Percentiles rank a stretch among this genome's conserved stretches.
Evolutionary conservation across 768 basidiomycete genomes (phyloP).

Genomic region (Saitozyma sp.): DNA sequence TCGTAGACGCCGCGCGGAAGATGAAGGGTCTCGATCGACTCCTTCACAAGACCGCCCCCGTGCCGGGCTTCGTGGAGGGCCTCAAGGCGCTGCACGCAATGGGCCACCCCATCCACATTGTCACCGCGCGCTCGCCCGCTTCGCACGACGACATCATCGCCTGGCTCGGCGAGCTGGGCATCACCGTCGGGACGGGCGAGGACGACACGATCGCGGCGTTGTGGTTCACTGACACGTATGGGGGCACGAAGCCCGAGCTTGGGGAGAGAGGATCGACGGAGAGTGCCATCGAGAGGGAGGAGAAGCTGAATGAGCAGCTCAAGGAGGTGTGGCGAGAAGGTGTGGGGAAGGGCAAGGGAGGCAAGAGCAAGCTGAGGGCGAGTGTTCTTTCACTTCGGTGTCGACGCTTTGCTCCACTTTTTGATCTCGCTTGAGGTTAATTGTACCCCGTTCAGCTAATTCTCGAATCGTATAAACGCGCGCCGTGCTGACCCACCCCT

Average conservation of each 20-base stretch:
- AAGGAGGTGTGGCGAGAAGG: constrained; percentile 23
- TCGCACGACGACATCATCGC: constrained; percentile 16
- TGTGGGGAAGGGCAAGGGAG: constrained; percentile 26
- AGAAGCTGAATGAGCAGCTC: constrained; percentile 26
- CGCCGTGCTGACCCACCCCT: background rate
- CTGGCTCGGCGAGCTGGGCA: constrained; percentile 36
- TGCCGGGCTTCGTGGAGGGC: constrained; percentile 25
- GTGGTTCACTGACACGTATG: constrained; percentile 29
- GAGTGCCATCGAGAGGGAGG: constrained; percentile 15
- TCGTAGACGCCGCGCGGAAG: constrained; percentile 24
- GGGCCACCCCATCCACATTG: constrained; percentile 45
- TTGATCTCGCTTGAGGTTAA: background rate
- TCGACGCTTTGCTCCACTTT: background rate
- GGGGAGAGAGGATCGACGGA: constrained; percentile 15
- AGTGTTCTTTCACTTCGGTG: constrained; percentile 3
- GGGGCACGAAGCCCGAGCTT: constrained; percentile 3
- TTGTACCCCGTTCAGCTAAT: background rate
- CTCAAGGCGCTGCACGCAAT: constrained; percentile 23
- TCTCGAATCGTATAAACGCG: too few relatives aligned
- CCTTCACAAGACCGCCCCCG: constrained; percentile 20
- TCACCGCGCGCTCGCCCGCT: constrained; percentile 31
- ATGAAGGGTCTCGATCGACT: constrained; percentile 18
- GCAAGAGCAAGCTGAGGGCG: constrained; percentile 34
- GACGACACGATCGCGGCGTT: constrained; percentile 25
- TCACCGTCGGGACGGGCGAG: constrained; percentile 25